A percentile compares a stretch with the other conserved stretches of the same genome.
phyloP scores from a whole-genome alignment of 441 rosid species.

The Raphanus hybrid region DNA sequence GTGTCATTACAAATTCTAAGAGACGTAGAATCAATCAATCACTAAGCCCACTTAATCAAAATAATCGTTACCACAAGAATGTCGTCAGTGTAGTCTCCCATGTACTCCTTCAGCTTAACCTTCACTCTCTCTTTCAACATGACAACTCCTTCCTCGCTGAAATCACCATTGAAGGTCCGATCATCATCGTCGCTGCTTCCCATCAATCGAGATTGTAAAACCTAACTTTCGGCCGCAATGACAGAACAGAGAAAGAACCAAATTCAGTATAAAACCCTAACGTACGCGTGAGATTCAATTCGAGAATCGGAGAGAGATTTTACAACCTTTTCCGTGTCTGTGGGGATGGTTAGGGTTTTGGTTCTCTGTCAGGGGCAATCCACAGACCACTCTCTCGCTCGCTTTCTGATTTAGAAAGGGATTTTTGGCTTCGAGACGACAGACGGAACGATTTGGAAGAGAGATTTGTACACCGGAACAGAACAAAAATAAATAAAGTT shows the following conservation, averaged over 20 bases:
- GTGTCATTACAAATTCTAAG: no score
- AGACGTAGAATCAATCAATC: no score
- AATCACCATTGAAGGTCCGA: slow-evolving; percentile 70
- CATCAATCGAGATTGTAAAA: slow-evolving; percentile 39
- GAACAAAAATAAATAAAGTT: not conserved
- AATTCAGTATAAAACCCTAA: slow-evolving; percentile 26
- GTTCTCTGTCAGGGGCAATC: slow-evolving; percentile 21
- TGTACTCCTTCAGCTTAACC: slow-evolving; percentile 87
- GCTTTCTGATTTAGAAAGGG: slow-evolving; percentile 10
- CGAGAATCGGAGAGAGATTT: not conserved
- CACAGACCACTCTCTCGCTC: slow-evolving; percentile 13
- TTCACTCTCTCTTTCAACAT: slow-evolving; percentile 70
- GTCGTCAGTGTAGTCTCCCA: slow-evolving; percentile 98
- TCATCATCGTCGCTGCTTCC: slow-evolving; percentile 68
- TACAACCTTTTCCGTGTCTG: not conserved
- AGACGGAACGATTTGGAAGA: not conserved
- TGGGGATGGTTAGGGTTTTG: slow-evolving; percentile 27
- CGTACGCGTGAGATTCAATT: slow-evolving; percentile 7
- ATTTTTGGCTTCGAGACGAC: not conserved
- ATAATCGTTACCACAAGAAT: slow-evolving; percentile 47
- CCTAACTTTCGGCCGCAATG: slow-evolving; percentile 41
- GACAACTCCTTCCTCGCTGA: slow-evolving; percentile 69
- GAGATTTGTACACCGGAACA: not conserved
- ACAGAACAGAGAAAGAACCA: not conserved
- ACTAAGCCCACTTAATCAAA: no score